phyloP scores from a whole-genome alignment of 2,329 filamentous ascomycete genomes.

The Penicillium hesseltinei region DNA sequence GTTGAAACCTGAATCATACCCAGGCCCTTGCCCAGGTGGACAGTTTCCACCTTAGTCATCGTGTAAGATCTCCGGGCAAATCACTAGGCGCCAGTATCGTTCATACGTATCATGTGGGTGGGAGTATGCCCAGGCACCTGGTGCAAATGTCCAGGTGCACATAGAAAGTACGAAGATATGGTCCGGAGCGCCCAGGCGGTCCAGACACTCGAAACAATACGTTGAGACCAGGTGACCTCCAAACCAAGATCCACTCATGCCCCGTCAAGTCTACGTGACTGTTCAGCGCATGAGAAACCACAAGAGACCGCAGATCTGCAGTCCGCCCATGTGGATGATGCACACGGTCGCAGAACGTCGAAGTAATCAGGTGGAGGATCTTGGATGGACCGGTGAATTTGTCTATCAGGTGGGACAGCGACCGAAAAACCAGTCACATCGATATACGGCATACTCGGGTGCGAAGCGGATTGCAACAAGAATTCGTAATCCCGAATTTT shows the following conservation, averaged over 20 bases:
- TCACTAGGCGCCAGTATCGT: neutral
- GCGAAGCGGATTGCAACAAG: constrained; percentile 24
- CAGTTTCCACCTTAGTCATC: neutral
- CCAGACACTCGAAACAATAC: neutral
- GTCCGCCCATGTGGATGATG: neutral
- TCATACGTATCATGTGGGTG: neutral
- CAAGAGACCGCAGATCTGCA: neutral
- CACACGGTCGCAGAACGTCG: neutral
- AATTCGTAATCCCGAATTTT: constrained; percentile 30
- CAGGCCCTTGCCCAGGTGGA: too few relatives aligned
- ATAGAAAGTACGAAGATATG: neutral
- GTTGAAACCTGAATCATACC: neutral
- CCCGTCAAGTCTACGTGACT: constrained; percentile 5
- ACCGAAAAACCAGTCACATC: constrained; percentile 7
- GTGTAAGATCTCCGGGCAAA: neutral
- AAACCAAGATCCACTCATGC: neutral
- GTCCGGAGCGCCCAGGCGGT: neutral
- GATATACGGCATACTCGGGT: constrained; percentile 20
- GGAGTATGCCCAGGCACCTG: neutral
- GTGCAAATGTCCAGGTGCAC: neutral
- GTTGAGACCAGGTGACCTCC: neutral
- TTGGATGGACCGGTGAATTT: neutral
- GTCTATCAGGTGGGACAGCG: neutral
- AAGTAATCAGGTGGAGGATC: neutral
- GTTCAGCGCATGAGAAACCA: neutral